These are phyloP conservation scores for Amaranthus tricolor DNA, from an alignment of 179 eudicot genomes.

Conservation along the genomic window DNA sequence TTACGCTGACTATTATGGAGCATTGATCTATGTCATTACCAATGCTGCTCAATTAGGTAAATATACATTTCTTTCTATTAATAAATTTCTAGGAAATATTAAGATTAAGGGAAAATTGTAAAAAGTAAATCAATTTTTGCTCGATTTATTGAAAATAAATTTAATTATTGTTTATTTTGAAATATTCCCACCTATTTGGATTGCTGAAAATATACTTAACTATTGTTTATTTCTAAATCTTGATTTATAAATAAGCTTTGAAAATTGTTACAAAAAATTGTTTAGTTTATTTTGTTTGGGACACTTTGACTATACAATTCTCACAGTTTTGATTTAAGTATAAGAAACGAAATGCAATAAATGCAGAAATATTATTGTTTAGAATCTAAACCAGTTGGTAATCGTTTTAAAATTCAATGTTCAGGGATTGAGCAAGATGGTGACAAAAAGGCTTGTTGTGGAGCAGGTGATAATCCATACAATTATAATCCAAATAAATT, in stretches of 20 bases:
- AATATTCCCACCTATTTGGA: neutral
- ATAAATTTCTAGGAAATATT: neutral
- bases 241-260: too few relatives aligned
- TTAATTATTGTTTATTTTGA: neutral
- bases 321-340: neutral
- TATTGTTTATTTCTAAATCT: too few relatives aligned
- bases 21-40: constrained; percentile 6
- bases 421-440: neutral
- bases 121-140: too few relatives aligned
- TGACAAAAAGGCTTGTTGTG: constrained; percentile 13
- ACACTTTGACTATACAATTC: neutral
- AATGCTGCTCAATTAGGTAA: constrained; percentile 25
- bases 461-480: constrained; percentile 14
- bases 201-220: too few relatives aligned
- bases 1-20: constrained; percentile 22
- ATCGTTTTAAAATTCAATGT: too few relatives aligned
- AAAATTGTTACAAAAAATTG: too few relatives aligned
- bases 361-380: too few relatives aligned
- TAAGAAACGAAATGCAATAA: too few relatives aligned
- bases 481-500: neutral
- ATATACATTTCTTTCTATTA: neutral
- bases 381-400: too few relatives aligned
- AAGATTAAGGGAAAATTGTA: neutral
- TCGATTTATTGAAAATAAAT: too few relatives aligned
- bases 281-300: too few relatives aligned